A percentile compares a stretch with the other conserved stretches of the same genome.
These are phyloP conservation scores for Solanum lycopersicoides DNA, from an alignment of 257 asterid genomes.

Conservation along the genomic window DNA sequence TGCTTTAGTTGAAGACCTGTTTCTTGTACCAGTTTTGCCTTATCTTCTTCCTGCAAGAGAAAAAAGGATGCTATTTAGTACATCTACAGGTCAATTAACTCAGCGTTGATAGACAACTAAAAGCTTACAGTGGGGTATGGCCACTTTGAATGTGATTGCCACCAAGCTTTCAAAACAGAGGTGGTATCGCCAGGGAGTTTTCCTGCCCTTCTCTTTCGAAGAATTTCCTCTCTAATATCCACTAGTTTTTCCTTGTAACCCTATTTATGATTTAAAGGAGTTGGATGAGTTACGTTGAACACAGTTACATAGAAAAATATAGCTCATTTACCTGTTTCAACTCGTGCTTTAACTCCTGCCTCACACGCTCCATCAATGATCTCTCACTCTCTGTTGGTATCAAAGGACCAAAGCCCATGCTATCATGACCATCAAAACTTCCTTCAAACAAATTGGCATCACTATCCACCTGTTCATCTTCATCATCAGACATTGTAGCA, in stretches of 20 bases:
- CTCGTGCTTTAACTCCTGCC: conserved; percentile 53
- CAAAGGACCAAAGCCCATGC: conserved; percentile 44
- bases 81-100: neutral
- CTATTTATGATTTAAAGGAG: conserved; percentile 7
- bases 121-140: conserved; percentile 50
- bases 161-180: conserved; percentile 45
- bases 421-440: conserved; percentile 29
- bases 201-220: conserved; percentile 57
- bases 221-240: conserved; percentile 53
- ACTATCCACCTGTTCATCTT: conserved; percentile 36
- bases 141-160: conserved; percentile 58
- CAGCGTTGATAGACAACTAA: neutral
- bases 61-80: neutral
- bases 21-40: conserved; percentile 52
- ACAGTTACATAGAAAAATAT: neutral
- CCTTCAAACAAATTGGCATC: conserved; percentile 37
- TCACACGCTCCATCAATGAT: conserved; percentile 56
- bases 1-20: conserved; percentile 55
- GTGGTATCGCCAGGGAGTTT: conserved; percentile 59
- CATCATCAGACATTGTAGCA: conserved; percentile 56
- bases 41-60: conserved; percentile 43
- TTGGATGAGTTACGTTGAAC: neutral
- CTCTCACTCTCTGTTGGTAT: conserved; percentile 48
- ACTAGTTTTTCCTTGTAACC: conserved; percentile 55
- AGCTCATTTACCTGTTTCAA: conserved; percentile 27